A percentile compares a stretch with the other conserved stretches of the same genome.
These are phyloP conservation scores for Saturnispora mendoncae DNA, from an alignment of 805 yeast species.

Conservation along the genomic window DNA sequence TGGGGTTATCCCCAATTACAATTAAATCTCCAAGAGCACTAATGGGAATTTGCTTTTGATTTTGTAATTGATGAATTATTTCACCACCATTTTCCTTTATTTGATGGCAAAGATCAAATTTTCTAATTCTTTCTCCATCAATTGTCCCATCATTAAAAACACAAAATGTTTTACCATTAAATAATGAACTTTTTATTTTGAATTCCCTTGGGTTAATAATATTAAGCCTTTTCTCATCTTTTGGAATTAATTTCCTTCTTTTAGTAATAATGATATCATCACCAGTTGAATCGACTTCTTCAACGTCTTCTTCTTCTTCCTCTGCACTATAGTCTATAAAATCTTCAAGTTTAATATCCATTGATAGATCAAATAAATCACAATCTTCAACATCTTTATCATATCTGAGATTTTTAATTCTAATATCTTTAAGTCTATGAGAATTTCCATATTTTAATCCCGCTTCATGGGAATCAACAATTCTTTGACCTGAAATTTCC, in stretches of 20 bases:
- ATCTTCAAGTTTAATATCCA: background rate
- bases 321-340: constrained; percentile 4
- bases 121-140: constrained; percentile 22
- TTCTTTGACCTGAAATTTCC: constrained; percentile 1
- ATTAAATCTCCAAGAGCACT: constrained; percentile 14
- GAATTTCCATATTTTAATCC: constrained; percentile 6
- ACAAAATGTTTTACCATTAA: constrained; percentile 38
- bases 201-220: constrained; percentile 1
- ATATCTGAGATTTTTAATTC: background rate
- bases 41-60: background rate
- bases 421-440: constrained; percentile 1
- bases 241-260: background rate
- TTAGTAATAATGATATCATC: constrained; percentile 4
- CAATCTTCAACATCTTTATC: constrained; percentile 7
- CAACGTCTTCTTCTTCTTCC: background rate
- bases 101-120: constrained; percentile 28
- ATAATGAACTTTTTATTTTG: constrained; percentile 24
- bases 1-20: constrained; percentile 31
- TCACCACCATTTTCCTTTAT: constrained; percentile 46
- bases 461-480: constrained; percentile 9
- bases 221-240: constrained; percentile 5
- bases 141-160: constrained; percentile 42
- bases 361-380: constrained; percentile 1
- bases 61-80: constrained; percentile 3
- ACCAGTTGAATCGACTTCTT: background rate